Base-by-base conservation (phyloP, 345 rosid genomes). In the Sisymbrium irio region DNA sequence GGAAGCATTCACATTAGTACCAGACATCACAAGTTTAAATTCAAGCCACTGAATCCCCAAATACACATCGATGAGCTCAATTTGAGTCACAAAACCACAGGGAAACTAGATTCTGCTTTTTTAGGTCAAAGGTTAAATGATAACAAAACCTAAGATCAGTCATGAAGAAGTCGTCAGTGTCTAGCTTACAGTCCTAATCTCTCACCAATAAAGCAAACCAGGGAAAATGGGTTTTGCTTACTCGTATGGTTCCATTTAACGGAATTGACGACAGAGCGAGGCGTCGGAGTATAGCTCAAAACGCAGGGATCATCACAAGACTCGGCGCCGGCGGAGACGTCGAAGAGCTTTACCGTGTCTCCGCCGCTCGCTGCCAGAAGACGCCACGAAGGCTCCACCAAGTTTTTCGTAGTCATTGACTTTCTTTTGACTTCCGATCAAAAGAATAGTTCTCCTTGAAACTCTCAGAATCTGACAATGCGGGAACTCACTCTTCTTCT, bases 171-270 rank as follows among this genome's bases (percentile, higher is more conserved):
- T 6, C 30, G 4, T 58, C 27, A 25, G 35, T 14, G 15, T 28
- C 59, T 54, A 5, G 59, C 11, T 54, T 14, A 30, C 37, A 6
- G 33, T 37, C 39, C 62, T 51, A 69, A 22, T 39, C 59, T 14
- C 37, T 55, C 45, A 66, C 25, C 46, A 44, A 27, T 62, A 22
- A 61, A 11, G 37, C 40, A 51, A 76, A 70, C 30, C 37, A 41
- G 22, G 15, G 46, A 56, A 59, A 37, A 37, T 9, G 32, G 2
- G 58, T 14, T 10, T 9, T 57, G 66, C 88, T 77, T 71, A 90
- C 93, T 92, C 18, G 95, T 92, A 83, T 87, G 97, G 57, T 90
- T 92, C 97, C 95, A 92, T 72, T 87, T 92, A 59, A 92, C 85
- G 14, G 98, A 87, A 86, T 90, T 90, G 72, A 90, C 95, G 3